These are phyloP conservation scores for Aspergillus arachidicola DNA, from an alignment of 2,329 filamentous ascomycete species.

Conservation along the genomic window DNA sequence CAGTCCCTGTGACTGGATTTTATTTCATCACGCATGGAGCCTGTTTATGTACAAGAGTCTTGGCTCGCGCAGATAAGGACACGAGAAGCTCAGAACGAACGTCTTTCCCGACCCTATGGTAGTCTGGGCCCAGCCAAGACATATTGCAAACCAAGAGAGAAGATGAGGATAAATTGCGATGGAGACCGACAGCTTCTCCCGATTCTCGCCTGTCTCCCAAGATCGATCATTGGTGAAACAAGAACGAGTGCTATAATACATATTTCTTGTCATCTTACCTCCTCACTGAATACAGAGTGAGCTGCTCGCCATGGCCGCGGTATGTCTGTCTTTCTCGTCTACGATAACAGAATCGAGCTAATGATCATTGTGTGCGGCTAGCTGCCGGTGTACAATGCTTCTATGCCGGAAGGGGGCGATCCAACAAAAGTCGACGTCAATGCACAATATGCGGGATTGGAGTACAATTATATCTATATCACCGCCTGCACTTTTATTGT, in stretches of 20 bases:
- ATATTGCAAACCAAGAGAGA: neutral
- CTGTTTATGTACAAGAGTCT: neutral
- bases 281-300: neutral
- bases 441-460: constrained; percentile 59
- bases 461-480: constrained; percentile 65
- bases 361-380: neutral
- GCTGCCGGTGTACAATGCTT: constrained; percentile 39
- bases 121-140: neutral
- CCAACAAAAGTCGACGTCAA: constrained; percentile 58
- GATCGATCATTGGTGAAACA: neutral
- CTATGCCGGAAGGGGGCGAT: constrained; percentile 57
- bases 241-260: neutral
- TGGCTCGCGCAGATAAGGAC: neutral
- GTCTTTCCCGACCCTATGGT: neutral
- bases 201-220: neutral
- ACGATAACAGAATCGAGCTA: neutral
- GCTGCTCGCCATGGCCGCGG: neutral
- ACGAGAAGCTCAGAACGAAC: neutral
- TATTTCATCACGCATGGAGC: neutral
- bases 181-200: neutral
- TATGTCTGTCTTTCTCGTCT: neutral
- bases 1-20: neutral
- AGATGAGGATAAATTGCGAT: neutral
- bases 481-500: constrained; percentile 61
- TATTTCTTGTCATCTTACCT: neutral